phyloP scores from a whole-genome alignment of 1,284 basidiomycete species.

The Boletus hoseneyae region DNA sequence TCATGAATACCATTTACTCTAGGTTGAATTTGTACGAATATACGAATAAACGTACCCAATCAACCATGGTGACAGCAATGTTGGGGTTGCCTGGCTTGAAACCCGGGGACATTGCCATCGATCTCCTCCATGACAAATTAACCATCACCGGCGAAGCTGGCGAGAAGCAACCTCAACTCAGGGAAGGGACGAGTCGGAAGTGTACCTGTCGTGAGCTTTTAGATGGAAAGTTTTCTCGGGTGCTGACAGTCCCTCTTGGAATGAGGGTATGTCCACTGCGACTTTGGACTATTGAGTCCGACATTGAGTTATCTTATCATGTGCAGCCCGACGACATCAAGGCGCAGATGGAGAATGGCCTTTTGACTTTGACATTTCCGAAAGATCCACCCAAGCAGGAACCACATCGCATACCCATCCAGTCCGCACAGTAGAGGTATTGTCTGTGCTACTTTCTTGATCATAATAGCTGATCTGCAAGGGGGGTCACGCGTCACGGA shows the following conservation, averaged over 20 bases:
- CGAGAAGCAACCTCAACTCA: background rate
- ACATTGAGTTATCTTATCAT: background rate
- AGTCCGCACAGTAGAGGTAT: background rate
- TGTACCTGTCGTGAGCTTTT: background rate
- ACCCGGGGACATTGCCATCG: background rate
- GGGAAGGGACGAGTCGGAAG: background rate
- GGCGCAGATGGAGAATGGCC: background rate
- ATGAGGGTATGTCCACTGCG: background rate
- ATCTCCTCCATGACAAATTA: background rate
- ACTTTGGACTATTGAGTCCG: background rate
- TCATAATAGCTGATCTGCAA: background rate
- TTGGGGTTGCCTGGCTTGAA: background rate
- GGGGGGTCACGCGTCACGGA: too few relatives aligned
- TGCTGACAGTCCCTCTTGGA: background rate
- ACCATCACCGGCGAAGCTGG: background rate
- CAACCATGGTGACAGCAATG: background rate
- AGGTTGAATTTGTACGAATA: background rate
- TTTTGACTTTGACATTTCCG: constrained; percentile 1
- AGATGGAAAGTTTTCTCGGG: background rate
- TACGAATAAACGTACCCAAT: too few relatives aligned
- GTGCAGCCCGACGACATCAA: background rate
- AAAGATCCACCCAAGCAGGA: too few relatives aligned
- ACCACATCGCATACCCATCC: background rate
- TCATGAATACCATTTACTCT: too few relatives aligned
- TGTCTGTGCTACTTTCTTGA: background rate